A percentile compares a stretch with the other conserved stretches of the same genome.
phyloP scores from a whole-genome alignment of 768 basidiomycete genomes.

The Leccinum uliginosum region DNA sequence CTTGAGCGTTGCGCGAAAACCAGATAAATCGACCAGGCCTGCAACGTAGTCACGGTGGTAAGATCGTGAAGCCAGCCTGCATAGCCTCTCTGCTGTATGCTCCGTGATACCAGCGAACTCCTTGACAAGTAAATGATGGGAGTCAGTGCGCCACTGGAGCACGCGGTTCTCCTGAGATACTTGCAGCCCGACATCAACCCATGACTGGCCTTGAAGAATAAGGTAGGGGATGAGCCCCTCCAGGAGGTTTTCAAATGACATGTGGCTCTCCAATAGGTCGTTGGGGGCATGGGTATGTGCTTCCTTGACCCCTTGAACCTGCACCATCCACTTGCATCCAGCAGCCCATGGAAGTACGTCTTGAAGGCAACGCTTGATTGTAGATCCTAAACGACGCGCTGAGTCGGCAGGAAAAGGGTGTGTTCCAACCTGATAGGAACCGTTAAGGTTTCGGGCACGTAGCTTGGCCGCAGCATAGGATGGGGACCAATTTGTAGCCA shows the following conservation, averaged over 20 bases:
- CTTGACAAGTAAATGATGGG: background rate
- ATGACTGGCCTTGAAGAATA: background rate
- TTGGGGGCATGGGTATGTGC: background rate
- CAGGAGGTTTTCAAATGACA: background rate
- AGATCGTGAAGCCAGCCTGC: background rate
- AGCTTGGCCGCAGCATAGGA: background rate
- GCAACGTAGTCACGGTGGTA: slow-evolving; percentile 4
- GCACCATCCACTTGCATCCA: slow-evolving; percentile 7
- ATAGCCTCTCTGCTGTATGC: background rate
- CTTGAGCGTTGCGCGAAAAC: background rate
- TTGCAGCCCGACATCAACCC: slow-evolving; percentile 6
- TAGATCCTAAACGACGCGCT: background rate
- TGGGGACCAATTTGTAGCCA: slow-evolving; percentile 5
- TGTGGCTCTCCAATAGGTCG: background rate
- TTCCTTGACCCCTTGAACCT: slow-evolving; percentile 6
- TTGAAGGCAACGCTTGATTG: background rate
- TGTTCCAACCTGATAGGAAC: background rate
- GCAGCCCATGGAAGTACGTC: background rate
- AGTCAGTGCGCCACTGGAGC: slow-evolving; percentile 4
- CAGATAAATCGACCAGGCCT: background rate
- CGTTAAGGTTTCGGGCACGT: background rate
- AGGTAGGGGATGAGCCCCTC: background rate
- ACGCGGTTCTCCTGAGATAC: slow-evolving; percentile 2
- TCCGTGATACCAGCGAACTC: background rate
- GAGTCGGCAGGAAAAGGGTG: slow-evolving; percentile 1